Conservation (phyloP, 495 filamentous ascomycete species). For the Aspergillus cavernicola region DNA sequence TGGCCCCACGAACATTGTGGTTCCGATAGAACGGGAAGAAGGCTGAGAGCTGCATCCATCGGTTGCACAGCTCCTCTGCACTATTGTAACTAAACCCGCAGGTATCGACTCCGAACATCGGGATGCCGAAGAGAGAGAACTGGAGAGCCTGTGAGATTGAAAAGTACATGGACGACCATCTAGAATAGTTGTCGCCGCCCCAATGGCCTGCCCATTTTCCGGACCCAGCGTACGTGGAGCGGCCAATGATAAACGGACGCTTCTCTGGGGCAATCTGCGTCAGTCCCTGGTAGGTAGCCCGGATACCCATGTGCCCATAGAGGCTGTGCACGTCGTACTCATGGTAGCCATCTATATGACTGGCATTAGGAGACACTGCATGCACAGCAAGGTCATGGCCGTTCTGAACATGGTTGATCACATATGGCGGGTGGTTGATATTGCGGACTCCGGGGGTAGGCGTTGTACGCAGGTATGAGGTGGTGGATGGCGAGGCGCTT, state of each 20-base stretch:
- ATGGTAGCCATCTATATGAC: constrained; percentile 63
- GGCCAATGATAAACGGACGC: constrained; percentile 82
- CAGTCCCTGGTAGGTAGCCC: constrained; percentile 76
- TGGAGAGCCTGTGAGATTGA: constrained; percentile 77
- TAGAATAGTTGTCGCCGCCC: constrained; percentile 77
- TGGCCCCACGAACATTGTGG: constrained; percentile 64
- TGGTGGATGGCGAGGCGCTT: constrained; percentile 35
- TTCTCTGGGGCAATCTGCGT: constrained; percentile 57
- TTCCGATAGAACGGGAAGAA: constrained; percentile 91
- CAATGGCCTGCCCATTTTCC: constrained; percentile 85
- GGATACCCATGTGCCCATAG: constrained; percentile 70
- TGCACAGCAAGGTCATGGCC: constrained; percentile 68
- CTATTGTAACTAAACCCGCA: constrained; percentile 76
- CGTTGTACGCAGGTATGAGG: constrained; percentile 56
- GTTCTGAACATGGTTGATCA: constrained; percentile 69
- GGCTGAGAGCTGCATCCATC: constrained; percentile 83
- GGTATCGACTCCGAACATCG: constrained; percentile 83
- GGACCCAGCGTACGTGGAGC: constrained; percentile 75
- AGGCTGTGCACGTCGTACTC: constrained; percentile 84
- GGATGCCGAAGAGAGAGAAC: constrained; percentile 78
- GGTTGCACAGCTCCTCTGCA: constrained; percentile 71
- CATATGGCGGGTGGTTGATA: constrained; percentile 76
- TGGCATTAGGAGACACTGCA: constrained; percentile 74
- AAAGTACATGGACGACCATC: constrained; percentile 69
- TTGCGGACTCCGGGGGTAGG: constrained; percentile 69